phyloP scores from a whole-genome alignment of 768 basidiomycete species.

The Mycena metata region DNA sequence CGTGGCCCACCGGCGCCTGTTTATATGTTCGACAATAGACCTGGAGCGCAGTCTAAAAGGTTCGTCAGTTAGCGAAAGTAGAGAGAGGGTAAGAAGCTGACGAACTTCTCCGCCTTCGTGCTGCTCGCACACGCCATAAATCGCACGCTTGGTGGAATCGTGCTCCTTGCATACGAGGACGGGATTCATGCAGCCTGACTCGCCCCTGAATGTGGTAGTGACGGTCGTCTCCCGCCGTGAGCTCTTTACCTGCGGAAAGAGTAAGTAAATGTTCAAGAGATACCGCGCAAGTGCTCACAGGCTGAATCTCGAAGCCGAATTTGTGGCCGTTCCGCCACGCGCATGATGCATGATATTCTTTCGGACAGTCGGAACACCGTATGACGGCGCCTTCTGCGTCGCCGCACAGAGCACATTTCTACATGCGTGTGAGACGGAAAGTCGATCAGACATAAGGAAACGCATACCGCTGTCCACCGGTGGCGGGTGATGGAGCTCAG shows the following conservation, averaged over 20 bases:
- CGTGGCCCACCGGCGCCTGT: conserved; percentile 75
- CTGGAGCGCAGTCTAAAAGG: conserved; percentile 85
- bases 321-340: conserved; percentile 88
- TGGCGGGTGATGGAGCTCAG: conserved; percentile 78
- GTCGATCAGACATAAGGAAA: neutral
- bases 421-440: conserved; percentile 24
- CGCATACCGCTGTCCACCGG: conserved; percentile 81
- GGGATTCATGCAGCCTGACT: conserved; percentile 83
- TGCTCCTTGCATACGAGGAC: conserved; percentile 87
- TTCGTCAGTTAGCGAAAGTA: neutral
- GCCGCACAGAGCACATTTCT: conserved; percentile 86
- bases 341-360: conserved; percentile 89
- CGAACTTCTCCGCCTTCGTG: conserved; percentile 87
- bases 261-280: neutral
- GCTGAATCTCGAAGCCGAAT: conserved; percentile 94
- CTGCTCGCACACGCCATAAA: conserved; percentile 88
- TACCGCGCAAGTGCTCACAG: conserved; percentile 60
- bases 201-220: conserved; percentile 81
- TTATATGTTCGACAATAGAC: conserved; percentile 91
- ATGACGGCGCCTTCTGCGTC: conserved; percentile 83
- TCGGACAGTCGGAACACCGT: conserved; percentile 85
- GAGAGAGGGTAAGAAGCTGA: conserved; percentile 15
- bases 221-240: conserved; percentile 77
- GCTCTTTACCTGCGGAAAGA: conserved; percentile 76
- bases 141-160: conserved; percentile 69